A percentile compares a stretch with the other conserved stretches of the same genome.
Evolutionary conservation across 2,329 filamentous ascomycete genomes (phyloP).

Genomic region (Biscogniauxia marginata): DNA sequence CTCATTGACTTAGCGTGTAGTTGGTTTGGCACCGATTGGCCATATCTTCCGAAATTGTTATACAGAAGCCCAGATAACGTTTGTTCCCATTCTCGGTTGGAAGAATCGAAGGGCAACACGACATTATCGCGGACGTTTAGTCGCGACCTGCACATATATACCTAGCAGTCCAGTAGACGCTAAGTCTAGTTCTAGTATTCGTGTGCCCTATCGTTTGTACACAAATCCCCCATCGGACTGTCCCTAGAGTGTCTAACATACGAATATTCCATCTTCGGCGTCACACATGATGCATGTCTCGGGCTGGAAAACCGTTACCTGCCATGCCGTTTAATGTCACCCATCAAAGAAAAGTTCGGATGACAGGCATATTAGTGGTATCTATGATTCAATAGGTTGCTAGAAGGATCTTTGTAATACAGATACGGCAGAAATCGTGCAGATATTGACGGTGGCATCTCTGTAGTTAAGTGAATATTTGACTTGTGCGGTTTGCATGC

Average conservation of each 20-base stretch:
- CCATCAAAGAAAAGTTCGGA: background rate
- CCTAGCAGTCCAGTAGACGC: too few relatives aligned
- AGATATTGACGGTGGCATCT: too few relatives aligned
- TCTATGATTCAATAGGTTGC: background rate
- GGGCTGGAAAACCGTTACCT: conserved; percentile 7
- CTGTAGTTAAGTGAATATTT: too few relatives aligned
- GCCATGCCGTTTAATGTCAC: conserved; percentile 3
- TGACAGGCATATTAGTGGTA: background rate
- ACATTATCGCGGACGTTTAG: background rate
- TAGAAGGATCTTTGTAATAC: too few relatives aligned
- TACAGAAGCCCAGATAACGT: background rate
- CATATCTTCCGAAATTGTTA: background rate
- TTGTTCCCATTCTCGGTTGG: background rate
- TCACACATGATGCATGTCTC: conserved; percentile 14
- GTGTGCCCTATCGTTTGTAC: background rate
- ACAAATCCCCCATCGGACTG: background rate
- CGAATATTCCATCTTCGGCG: conserved; percentile 1
- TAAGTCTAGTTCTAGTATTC: background rate
- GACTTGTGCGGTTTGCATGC: too few relatives aligned
- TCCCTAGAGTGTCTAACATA: background rate
- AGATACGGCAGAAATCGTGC: background rate
- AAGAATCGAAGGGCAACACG: background rate
- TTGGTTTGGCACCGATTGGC: background rate
- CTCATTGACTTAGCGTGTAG: background rate
- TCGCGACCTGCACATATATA: background rate